Evolutionary conservation across 139 green algal genomes (phyloP), one percentile per base, ranked within the genome.

Genomic region (Chlamydomonas incerta): DNA sequence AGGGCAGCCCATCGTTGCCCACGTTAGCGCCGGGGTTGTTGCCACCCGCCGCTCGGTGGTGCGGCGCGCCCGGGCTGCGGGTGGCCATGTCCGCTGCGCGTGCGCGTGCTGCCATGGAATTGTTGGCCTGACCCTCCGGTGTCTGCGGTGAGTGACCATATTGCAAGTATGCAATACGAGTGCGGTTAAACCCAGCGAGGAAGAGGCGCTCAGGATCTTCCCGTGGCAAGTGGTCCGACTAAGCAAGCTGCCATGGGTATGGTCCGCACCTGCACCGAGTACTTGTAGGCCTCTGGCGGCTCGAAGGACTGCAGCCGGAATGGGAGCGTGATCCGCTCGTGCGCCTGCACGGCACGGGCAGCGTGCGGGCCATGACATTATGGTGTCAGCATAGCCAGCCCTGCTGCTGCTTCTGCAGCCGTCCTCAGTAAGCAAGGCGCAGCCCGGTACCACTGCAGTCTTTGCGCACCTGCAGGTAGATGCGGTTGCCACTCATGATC

Each of bases 281-380:
- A 74, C 82, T 63, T 82, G 81, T 90, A 92, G 41, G 76, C 89
- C 29, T 89, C 73, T 3, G 89, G 89, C 26, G 89, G 89, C 65
- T 88, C 81, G 50, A 92, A 87, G 55, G 86, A 90, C 63, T 92
- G 89, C 10, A 92, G 73, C 71, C 87, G 89, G 37, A 92, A 76
- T 0, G 89, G 89, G 21, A 92, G 21, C 0, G 77, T 89, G 81
- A 92, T 87, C 46, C 77, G 62, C 75, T 92, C 88, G 47, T 85
- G 71, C 2, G 81, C 88, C 88, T 92, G 83, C 26, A 55, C n/a
- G 37, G 14, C 28, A 50, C 26, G 69, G 3, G 35, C 24, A 2
- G 31, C 3, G 26, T 8, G 8, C 10, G 33, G 18, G 2, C 34
- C 2, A 8, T 24, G 34, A 10, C 67, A n/a, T n/a, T n/a, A n/a